phyloP scores from a whole-genome alignment of 2,329 filamentous ascomycete species.

The Xylariaceae sp. region DNA sequence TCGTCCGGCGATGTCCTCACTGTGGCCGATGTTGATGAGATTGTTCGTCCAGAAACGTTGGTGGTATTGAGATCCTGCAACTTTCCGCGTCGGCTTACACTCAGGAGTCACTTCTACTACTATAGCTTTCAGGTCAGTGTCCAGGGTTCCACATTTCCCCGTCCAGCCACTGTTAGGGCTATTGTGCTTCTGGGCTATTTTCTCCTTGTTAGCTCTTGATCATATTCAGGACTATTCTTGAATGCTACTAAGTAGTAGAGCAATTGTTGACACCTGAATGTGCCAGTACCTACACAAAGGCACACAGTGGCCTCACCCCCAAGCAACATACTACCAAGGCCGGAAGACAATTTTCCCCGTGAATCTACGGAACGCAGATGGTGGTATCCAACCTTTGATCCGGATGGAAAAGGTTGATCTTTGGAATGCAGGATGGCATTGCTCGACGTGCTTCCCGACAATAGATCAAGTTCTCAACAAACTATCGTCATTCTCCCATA shows the following conservation, averaged over 20 bases:
- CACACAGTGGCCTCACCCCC: conserved; percentile 58
- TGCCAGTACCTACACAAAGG: conserved; percentile 51
- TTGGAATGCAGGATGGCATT: conserved; percentile 62
- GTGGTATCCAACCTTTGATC: conserved; percentile 43
- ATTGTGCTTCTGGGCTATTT: no score
- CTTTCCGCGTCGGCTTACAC: conserved; percentile 56
- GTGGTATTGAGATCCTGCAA: conserved; percentile 52
- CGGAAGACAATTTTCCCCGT: conserved; percentile 54
- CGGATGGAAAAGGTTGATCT: conserved; percentile 48
- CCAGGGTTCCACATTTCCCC: no score
- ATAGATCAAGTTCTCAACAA: conserved; percentile 58
- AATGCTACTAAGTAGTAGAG: no score
- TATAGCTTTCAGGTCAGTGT: conserved; percentile 48
- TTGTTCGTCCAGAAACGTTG: conserved; percentile 55
- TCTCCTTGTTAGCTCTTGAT: no score
- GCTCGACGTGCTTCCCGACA: conserved; percentile 62
- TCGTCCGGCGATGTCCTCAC: conserved; percentile 57
- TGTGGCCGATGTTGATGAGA: conserved; percentile 64
- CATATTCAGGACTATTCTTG: no score
- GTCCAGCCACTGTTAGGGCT: no score
- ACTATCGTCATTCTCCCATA: conserved; percentile 59
- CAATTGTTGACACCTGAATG: no score
- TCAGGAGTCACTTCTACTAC: conserved; percentile 57
- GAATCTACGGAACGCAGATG: conserved; percentile 54
- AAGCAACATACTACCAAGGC: conserved; percentile 59